Evolutionary conservation across 305 asterid species (phyloP).

Genomic region (Fraxinus ornus): DNA sequence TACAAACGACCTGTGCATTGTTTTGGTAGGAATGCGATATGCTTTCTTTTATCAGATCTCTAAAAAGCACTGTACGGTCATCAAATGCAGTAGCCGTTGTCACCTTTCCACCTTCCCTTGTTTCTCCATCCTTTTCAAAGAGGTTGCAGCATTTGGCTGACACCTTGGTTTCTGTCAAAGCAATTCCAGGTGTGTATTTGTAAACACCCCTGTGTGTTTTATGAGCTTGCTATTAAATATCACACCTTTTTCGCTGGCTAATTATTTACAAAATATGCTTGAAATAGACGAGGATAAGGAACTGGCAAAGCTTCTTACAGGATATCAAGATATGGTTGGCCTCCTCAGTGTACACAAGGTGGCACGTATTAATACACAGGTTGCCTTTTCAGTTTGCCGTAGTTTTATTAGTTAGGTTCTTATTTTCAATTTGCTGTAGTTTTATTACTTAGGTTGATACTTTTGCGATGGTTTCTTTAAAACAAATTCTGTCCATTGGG

Average conservation of each 20-base stretch:
- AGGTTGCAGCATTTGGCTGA: slow-evolving; percentile 97
- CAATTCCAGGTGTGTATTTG: slow-evolving; percentile 63
- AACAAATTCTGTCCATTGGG: neutral
- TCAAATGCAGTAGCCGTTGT: slow-evolving; percentile 80
- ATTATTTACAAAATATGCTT: slow-evolving; percentile 20
- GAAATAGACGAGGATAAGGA: slow-evolving; percentile 88
- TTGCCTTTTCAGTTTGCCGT: slow-evolving; percentile 19
- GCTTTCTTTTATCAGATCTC: slow-evolving; percentile 72
- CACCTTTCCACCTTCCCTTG: slow-evolving; percentile 78
- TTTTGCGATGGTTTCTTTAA: neutral
- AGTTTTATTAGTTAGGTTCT: neutral
- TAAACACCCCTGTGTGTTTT: neutral
- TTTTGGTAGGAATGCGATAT: slow-evolving; percentile 73
- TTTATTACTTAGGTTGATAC: neutral
- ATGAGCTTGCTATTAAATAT: neutral
- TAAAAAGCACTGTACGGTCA: slow-evolving; percentile 64
- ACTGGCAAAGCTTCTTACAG: slow-evolving; percentile 90
- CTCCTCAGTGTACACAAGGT: slow-evolving; percentile 88
- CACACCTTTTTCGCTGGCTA: neutral
- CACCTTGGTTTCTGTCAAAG: slow-evolving; percentile 76
- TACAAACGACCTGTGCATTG: slow-evolving; percentile 6
- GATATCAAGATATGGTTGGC: slow-evolving; percentile 94
- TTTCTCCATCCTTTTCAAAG: slow-evolving; percentile 61
- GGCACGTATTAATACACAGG: slow-evolving; percentile 89
- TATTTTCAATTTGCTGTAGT: slow-evolving; percentile 3